Evolutionary conservation across 768 basidiomycete genomes (phyloP), one percentile per base, ranked within the genome.

Genomic region (Rhodotorula babjevae): DNA sequence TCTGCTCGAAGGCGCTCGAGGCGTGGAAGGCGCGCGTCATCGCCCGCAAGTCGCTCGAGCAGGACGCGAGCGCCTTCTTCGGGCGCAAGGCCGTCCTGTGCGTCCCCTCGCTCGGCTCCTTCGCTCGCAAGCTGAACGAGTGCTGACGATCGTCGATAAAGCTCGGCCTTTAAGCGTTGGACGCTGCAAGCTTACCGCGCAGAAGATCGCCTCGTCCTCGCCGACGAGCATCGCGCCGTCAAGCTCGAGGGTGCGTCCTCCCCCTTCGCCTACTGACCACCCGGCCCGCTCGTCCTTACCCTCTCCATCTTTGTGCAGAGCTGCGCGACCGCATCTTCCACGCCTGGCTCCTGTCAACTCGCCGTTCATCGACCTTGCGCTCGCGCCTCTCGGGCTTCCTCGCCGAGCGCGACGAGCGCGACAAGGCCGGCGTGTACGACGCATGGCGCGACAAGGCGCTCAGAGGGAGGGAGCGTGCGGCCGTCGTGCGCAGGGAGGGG

Each of bases 231-330:
- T 25, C 44, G 71, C 9, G 50, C 63, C 2, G 46, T 58, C 44
- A 72, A 68, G 62, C 50, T 40, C 23, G 71, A 72, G 42, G 71
- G 71, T 72, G 11, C 5, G 53, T 47, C 40, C 60, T 3, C 15
- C 12, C 10, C 6, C 7, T 31, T 21, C 31, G 42, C 15, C 23
- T n/a, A n/a, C 42, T 59, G 25, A 27, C 16, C 15, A 6, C 18
- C n/a, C 11, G 7, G 7, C 8, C 8, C 36, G 36, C 36, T 9
- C 47, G 4, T 8, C 7, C 27, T 25, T 6, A 27, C 27, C 23
- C 11, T 25, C 53, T n/a, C 10, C 9, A 14, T 33, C 25, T 25
- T 18, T 11, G 6, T 4, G n/a, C 53, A 74, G 73, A 71, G 25
- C 52, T 68, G 9, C 58, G 63, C 44, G 68, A 67, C n/a, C 44